Conservation (phyloP, 805 yeast genomes). For the Metschnikowia kofuensis region DNA sequence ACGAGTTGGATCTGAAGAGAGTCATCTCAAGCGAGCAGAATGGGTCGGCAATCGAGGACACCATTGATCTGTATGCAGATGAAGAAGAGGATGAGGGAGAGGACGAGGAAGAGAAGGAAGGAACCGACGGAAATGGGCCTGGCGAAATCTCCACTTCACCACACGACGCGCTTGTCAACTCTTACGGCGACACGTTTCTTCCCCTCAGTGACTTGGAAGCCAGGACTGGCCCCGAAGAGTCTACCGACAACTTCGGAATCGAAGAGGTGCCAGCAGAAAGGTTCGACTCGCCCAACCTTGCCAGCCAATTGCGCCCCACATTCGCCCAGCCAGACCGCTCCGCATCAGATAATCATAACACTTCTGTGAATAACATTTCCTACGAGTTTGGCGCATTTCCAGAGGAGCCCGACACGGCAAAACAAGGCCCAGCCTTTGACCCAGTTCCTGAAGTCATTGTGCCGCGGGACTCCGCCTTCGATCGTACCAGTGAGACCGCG, state of each 20-base stretch:
- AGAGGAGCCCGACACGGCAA: not conserved
- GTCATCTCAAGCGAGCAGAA: conserved; percentile 1
- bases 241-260: conserved; percentile 25
- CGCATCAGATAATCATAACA: not conserved
- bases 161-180: conserved; percentile 8
- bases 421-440: conserved; percentile 20
- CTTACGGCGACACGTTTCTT: conserved; percentile 10
- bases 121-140: too few relatives aligned
- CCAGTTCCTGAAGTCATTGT: conserved; percentile 9
- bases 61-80: not conserved
- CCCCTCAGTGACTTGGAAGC: conserved; percentile 4
- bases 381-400: conserved; percentile 5
- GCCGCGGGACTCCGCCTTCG: conserved; percentile 19
- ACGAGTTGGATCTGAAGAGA: conserved; percentile 22
- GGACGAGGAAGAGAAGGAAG: too few relatives aligned
- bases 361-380: not conserved
- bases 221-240: conserved; percentile 2
- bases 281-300: conserved; percentile 22
- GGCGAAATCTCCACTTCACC: conserved; percentile 6
- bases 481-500: conserved; percentile 28
- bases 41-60: not conserved
- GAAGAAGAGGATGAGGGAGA: not conserved
- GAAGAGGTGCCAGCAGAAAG: conserved; percentile 23
- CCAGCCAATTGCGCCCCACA: conserved; percentile 16
- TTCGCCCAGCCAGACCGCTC: not conserved